phyloP scores from a whole-genome alignment of 2,329 filamentous ascomycete species.

The Onygena corvina region DNA sequence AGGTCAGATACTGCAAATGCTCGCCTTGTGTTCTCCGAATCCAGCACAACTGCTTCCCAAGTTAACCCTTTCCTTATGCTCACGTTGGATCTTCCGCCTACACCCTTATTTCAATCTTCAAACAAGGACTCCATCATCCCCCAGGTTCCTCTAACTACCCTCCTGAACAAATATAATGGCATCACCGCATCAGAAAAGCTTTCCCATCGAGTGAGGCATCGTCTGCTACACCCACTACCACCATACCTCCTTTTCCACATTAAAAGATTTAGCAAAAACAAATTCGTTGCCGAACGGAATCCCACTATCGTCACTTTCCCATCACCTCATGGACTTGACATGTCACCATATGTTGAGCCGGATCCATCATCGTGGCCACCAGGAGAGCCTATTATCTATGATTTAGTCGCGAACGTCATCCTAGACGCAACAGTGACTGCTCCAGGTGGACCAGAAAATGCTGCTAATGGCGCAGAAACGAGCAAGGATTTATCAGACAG shows the following conservation, averaged over 20 bases:
- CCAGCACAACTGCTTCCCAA: conserved; percentile 65
- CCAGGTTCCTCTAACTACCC: conserved; percentile 56
- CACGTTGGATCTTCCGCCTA: conserved; percentile 80
- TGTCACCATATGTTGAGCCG: conserved; percentile 83
- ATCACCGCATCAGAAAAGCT: conserved; percentile 75
- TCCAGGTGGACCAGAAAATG: conserved; percentile 49
- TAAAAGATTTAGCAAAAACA: conserved; percentile 93
- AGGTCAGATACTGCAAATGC: conserved; percentile 71
- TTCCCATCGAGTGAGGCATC: conserved; percentile 76
- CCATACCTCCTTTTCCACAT: conserved; percentile 89
- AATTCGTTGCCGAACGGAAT: conserved; percentile 91
- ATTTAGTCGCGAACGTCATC: conserved; percentile 86
- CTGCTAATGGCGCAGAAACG: conserved; percentile 18
- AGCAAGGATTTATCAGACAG: conserved; percentile 30
- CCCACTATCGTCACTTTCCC: conserved; percentile 97
- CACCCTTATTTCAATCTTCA: conserved; percentile 92
- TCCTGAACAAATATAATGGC: conserved; percentile 90
- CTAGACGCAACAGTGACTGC: conserved; percentile 41
- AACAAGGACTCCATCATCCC: conserved; percentile 93
- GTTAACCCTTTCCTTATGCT: conserved; percentile 76
- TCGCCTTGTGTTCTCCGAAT: conserved; percentile 83
- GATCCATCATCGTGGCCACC: conserved; percentile 58
- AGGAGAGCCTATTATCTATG: conserved; percentile 81
- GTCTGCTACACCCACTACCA: conserved; percentile 77
- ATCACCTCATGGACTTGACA: conserved; percentile 66